Evolutionary conservation across 1,139 yeast species (phyloP).

Genomic region (Candida gigantensis): DNA sequence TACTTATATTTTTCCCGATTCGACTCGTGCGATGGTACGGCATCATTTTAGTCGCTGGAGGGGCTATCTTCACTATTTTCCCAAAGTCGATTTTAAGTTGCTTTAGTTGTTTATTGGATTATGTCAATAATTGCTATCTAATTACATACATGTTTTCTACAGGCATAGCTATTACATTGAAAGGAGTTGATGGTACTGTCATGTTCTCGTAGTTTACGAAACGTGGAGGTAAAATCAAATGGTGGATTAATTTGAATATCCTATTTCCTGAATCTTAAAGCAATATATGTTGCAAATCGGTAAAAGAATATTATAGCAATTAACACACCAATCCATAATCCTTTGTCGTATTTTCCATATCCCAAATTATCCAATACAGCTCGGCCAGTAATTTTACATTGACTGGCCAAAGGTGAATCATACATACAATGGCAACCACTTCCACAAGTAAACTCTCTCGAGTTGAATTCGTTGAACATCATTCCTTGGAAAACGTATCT

Average conservation of each 20-base stretch:
- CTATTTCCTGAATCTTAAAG: slow-evolving; percentile 14
- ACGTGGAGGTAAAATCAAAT: too few species aligned
- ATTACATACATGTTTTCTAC: too few species aligned
- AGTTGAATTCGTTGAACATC: slow-evolving; percentile 41
- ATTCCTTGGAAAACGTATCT: slow-evolving; percentile 44
- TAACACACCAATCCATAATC: slow-evolving; percentile 36
- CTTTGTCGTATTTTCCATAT: slow-evolving; percentile 24
- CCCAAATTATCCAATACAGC: slow-evolving; percentile 34
- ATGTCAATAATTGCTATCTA: too few species aligned
- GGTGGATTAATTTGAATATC: too few species aligned
- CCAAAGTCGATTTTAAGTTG: too few species aligned
- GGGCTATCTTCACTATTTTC: too few species aligned
- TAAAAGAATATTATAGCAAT: slow-evolving; percentile 27
- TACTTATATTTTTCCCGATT: too few species aligned
- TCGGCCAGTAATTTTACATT: slow-evolving; percentile 32
- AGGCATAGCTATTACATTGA: too few species aligned
- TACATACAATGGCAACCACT: slow-evolving; percentile 36
- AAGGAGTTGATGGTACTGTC: too few species aligned
- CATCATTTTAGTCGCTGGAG: background rate
- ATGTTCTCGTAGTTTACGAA: too few species aligned
- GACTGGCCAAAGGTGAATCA: slow-evolving; percentile 24
- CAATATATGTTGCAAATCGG: slow-evolving; percentile 20
- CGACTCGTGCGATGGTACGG: too few species aligned
- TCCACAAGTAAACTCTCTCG: slow-evolving; percentile 32
- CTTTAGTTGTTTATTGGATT: too few species aligned